A percentile compares a stretch with the other conserved stretches of the same genome.
Evolutionary conservation across 805 yeast genomes (phyloP).

Genomic region (Tetrapisispora arboricola): DNA sequence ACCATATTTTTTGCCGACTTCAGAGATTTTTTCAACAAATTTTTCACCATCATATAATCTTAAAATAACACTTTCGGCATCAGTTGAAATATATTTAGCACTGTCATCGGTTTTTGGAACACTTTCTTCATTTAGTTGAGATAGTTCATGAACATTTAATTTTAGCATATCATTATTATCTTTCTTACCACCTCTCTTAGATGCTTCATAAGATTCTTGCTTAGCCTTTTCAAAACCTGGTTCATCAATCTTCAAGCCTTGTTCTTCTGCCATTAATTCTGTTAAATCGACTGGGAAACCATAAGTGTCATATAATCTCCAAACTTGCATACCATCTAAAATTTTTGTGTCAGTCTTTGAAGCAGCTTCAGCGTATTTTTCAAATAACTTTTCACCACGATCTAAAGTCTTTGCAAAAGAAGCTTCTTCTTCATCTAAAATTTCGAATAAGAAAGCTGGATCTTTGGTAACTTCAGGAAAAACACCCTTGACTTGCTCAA

Average conservation of each 20-base stretch:
- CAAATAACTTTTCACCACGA: constrained; percentile 94
- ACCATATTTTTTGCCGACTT: constrained; percentile 54
- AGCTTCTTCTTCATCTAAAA: constrained; percentile 90
- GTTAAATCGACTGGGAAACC: constrained; percentile 99
- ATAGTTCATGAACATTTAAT: constrained; percentile 84
- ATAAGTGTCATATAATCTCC: constrained; percentile 97
- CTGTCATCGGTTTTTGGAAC: constrained; percentile 79
- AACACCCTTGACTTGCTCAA: constrained; percentile 73
- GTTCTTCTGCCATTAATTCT: constrained; percentile 97
- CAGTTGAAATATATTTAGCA: constrained; percentile 63
- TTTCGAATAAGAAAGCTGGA: constrained; percentile 70
- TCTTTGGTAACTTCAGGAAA: constrained; percentile 86
- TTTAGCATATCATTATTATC: constrained; percentile 53
- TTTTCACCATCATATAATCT: constrained; percentile 59
- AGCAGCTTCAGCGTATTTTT: constrained; percentile 82
- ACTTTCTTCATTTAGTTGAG: constrained; percentile 46
- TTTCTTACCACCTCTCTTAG: constrained; percentile 73
- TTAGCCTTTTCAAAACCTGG: constrained; percentile 86
- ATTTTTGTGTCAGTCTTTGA: constrained; percentile 62
- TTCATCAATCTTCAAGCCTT: constrained; percentile 86
- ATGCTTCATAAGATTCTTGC: constrained; percentile 84
- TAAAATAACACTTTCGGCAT: constrained; percentile 57
- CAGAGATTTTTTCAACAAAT: constrained; percentile 44
- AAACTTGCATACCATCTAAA: constrained; percentile 86
- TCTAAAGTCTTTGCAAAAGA: constrained; percentile 92